Evolutionary conservation across 306 rosid species (phyloP).

Genomic region (Cyamopsis tetragonoloba): DNA sequence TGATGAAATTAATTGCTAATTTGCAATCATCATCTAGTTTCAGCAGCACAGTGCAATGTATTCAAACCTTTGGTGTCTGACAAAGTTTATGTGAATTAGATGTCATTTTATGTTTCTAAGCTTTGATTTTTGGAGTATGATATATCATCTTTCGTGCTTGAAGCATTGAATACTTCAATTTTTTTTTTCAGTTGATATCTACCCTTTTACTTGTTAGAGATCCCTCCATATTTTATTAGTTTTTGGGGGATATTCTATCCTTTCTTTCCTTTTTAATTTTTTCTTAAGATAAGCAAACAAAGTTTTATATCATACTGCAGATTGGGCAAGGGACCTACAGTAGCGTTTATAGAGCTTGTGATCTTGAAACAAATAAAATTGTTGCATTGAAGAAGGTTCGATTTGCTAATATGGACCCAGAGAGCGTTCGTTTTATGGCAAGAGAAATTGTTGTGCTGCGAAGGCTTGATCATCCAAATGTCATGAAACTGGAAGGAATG

Average conservation of each 20-base stretch:
- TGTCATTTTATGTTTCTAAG: neutral
- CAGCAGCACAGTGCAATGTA: neutral
- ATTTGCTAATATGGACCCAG: slow-evolving; percentile 78
- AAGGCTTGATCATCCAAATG: slow-evolving; percentile 87
- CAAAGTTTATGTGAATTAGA: neutral
- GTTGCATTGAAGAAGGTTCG: slow-evolving; percentile 90
- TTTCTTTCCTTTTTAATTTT: neutral
- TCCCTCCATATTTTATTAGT: neutral
- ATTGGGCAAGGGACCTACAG: slow-evolving; percentile 96
- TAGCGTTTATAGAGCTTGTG: slow-evolving; percentile 78
- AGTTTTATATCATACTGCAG: slow-evolving; percentile 30
- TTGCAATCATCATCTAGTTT: neutral
- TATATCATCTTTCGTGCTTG: neutral
- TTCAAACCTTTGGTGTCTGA: neutral
- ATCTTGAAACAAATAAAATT: slow-evolving; percentile 64
- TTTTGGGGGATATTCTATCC: neutral
- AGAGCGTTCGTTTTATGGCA: slow-evolving; percentile 87
- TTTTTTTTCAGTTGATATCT: neutral
- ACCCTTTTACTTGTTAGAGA: neutral
- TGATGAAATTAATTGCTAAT: neutral
- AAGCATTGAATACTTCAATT: neutral
- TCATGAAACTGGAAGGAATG: slow-evolving; percentile 87
- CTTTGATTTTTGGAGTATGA: neutral
- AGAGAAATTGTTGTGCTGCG: slow-evolving; percentile 69
- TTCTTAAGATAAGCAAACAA: neutral